Conservation (phyloP, 768 basidiomycete species). For the Mycena crocata region DNA sequence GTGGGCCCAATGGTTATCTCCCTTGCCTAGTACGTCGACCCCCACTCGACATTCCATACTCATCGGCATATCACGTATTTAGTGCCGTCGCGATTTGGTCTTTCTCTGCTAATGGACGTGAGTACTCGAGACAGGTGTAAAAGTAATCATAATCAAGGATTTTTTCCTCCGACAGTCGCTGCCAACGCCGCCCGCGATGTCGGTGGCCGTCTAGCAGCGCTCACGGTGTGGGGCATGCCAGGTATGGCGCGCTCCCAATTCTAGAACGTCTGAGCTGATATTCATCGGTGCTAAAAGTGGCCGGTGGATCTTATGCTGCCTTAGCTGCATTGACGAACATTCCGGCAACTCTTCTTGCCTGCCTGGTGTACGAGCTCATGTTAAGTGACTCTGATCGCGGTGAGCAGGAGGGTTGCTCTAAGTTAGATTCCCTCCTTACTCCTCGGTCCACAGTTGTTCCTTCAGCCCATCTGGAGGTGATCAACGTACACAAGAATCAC, state of each 20-base stretch:
- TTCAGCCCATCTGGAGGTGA: slow-evolving; percentile 16
- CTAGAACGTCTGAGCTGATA: too few relatives aligned
- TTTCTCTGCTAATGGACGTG: slow-evolving; percentile 58
- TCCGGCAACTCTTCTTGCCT: slow-evolving; percentile 68
- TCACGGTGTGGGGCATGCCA: slow-evolving; percentile 68
- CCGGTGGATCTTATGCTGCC: slow-evolving; percentile 63
- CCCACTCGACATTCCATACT: not conserved
- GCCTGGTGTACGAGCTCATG: slow-evolving; percentile 66
- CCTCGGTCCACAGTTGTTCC: slow-evolving; percentile 20
- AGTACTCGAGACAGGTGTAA: not conserved
- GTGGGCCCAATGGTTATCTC: slow-evolving; percentile 64
- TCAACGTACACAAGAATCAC: slow-evolving; percentile 26
- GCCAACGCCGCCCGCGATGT: slow-evolving; percentile 78
- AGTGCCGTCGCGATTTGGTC: slow-evolving; percentile 74
- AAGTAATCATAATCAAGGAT: not conserved
- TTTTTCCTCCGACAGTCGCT: slow-evolving; percentile 47
- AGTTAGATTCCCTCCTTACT: not conserved
- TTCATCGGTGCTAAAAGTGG: too few relatives aligned
- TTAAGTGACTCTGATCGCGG: slow-evolving; percentile 70
- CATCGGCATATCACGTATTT: too few relatives aligned
- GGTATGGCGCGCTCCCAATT: slow-evolving; percentile 40
- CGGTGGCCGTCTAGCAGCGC: slow-evolving; percentile 67
- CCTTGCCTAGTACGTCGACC: slow-evolving; percentile 64
- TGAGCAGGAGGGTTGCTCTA: slow-evolving; percentile 38
- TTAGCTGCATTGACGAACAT: slow-evolving; percentile 75